Evolutionary conservation across 352 stramenopile genomes (phyloP).

Genomic region (Globisporangium acanthophoron): DNA sequence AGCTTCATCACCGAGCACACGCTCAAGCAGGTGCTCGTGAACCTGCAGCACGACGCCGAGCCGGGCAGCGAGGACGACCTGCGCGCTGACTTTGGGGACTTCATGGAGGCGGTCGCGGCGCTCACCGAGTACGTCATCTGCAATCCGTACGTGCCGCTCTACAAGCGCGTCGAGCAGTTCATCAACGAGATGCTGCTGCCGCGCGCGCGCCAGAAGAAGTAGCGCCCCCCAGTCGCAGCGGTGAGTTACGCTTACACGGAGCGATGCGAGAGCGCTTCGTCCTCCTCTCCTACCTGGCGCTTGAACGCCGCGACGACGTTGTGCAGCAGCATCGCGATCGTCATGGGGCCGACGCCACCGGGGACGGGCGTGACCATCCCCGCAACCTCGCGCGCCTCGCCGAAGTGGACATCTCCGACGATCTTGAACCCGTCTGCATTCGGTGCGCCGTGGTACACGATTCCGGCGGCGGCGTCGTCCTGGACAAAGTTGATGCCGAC

Average conservation of each 20-base stretch:
- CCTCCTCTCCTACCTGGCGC: conserved; percentile 33
- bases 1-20: conserved; percentile 76
- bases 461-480: conserved; percentile 16
- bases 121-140: conserved; percentile 77
- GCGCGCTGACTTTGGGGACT: conserved; percentile 59
- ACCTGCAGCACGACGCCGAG: conserved; percentile 57
- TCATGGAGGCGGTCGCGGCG: conserved; percentile 64
- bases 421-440: conserved; percentile 92
- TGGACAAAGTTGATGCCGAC: conserved; percentile 98
- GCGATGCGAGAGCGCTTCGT: no score
- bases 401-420: conserved; percentile 96
- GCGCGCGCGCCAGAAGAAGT: conserved; percentile 68
- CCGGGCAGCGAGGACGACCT: conserved; percentile 28
- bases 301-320: conserved; percentile 83
- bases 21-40: conserved; percentile 72
- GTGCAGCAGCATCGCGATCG: conserved; percentile 92
- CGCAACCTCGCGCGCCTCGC: conserved; percentile 73
- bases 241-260: no score
- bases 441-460: conserved; percentile 40
- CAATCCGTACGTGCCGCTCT: conserved; percentile 70
- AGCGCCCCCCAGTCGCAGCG: background rate
- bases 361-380: conserved; percentile 96
- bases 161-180: conserved; percentile 77
- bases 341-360: conserved; percentile 98
- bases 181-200: conserved; percentile 69